Evolutionary conservation across 352 stramenopile species (phyloP), one percentile per base, ranked within the genome.

Genomic region (Globisporangium lucens): DNA sequence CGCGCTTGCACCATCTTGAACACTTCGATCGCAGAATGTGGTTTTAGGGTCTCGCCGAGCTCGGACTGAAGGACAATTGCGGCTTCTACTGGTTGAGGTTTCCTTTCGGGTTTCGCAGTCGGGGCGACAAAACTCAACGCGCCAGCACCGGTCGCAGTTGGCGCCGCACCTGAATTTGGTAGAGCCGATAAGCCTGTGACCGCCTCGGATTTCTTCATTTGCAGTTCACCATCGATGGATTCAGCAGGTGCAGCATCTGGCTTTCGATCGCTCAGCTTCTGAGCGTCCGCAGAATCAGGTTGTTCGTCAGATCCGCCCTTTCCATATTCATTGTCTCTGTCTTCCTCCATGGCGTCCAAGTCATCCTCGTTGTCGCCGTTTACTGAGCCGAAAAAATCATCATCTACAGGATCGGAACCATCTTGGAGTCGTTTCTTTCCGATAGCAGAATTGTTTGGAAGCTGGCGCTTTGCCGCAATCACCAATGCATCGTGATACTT

Each of bases 401-500:
- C 67, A 7, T 79, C 76, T 13, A 67, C 70, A n/a, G 70, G 72
- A 15, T 70, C 70, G 27, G 57, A 60, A n/a, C 73, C 71, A 7
- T 77, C 67, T 33, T 73, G 77, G 9, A 69, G 67, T 59, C 82
- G 78, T 33, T 72, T 75, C 62, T 89, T 88, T 30, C 76, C 71
- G 6, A 91, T 72, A 5, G 73, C 58, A n/a, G 87, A 91, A 64
- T 96, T 95, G 56, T 90, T 94, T 0, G 89, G 89, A 24, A 96
- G 52, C 55, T 96, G 89, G 0, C 89, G 77, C 68, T 93, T 93
- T 0, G 89, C 89, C 0, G 89, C 89, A 8, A 89, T 70, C 13
- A 94, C 69, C 7, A 95, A 62, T 0, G 84, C 82, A 36, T 93
- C 83, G 57, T 90, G 89, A 33, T 89, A 72, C 24, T 84, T 90